phyloP scores from a whole-genome alignment of 2,329 filamentous ascomycete species.

The Sphaerulina populicola region DNA sequence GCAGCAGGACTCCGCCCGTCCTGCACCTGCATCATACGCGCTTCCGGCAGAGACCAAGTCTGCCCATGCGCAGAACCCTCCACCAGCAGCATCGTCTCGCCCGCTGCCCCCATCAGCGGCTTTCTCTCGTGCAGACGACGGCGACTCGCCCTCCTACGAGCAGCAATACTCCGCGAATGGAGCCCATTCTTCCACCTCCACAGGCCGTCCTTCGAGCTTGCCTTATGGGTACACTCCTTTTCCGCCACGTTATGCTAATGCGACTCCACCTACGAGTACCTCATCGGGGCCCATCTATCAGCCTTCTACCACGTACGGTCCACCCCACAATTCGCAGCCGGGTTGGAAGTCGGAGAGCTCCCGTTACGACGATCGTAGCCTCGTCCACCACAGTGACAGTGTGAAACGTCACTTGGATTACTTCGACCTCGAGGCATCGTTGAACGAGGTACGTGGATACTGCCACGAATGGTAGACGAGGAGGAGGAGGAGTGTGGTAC shows the following conservation, averaged over 20 bases:
- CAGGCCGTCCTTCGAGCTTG: constrained; percentile 32
- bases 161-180: constrained; percentile 31
- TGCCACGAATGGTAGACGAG: not conserved
- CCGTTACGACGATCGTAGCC: constrained; percentile 13
- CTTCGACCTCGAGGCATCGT: constrained; percentile 50
- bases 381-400: constrained; percentile 35
- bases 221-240: constrained; percentile 38
- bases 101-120: constrained; percentile 19
- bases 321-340: constrained; percentile 33
- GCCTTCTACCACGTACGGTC: constrained; percentile 36
- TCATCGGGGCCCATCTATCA: constrained; percentile 36
- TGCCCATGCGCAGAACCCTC: constrained; percentile 28
- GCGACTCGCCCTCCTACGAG: constrained; percentile 33
- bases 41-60: constrained; percentile 26
- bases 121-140: constrained; percentile 17
- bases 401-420: constrained; percentile 58
- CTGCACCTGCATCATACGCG: constrained; percentile 18
- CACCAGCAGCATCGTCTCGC: constrained; percentile 26
- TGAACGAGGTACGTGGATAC: constrained; percentile 40
- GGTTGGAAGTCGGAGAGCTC: constrained; percentile 34
- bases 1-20: constrained; percentile 12
- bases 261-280: constrained; percentile 31
- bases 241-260: constrained; percentile 36
- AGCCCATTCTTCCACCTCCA: constrained; percentile 31
- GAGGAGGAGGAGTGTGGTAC: not conserved